Evolutionary conservation across 768 basidiomycete genomes (phyloP), one percentile per base, ranked within the genome.

Genomic region (Paxillus ammoniavirescens): DNA sequence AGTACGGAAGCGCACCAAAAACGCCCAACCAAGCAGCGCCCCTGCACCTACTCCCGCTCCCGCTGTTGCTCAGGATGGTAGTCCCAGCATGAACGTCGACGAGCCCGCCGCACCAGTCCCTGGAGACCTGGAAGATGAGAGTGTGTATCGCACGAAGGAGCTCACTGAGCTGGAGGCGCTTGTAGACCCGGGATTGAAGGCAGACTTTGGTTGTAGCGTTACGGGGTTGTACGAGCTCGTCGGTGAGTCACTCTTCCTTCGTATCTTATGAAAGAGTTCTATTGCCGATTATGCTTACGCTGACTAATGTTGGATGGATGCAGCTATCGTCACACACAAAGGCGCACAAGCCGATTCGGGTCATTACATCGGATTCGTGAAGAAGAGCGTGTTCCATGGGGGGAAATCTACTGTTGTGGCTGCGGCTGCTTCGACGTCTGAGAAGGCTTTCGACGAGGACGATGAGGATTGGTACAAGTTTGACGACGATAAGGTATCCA

Each of bases 281-380:
- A 48, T 52, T 49, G 18, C 50, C 28, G 6, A 38, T 13, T 21
- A n/a, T 59, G 37, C 15, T 13, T 45, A 12, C 31, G 13, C 3
- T 33, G 41, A 49, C 28, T 23, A 15, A 44, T 8, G 13, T 23
- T 41, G 54, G 30, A 37, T 2, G 42, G 7, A n/a, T n/a, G 36
- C 64, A 93, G 93, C 88, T 8, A 89, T 99, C 65, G 86, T 99
- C 12, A 96, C 94, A 18, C 97, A 98, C 80, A 99, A 99, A 70
- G 97, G 97, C 10, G 83, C 94, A 0, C 88, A 88, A 0, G 95
- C 97, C 0, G 97, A 98, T 65, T 84, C 91, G 0, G 96, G 95
- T 2, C 96, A 98, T 72, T 98, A 98, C 66, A 94, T 98, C 21
- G 93, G 85, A 1, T 98, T 88, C 72, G 89, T 88, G 28, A 89